Evolutionary conservation across 192 early-diverging fungal genomes (phyloP), one percentile per base, ranked within the genome.

Genomic region (Podila clonocystis): DNA sequence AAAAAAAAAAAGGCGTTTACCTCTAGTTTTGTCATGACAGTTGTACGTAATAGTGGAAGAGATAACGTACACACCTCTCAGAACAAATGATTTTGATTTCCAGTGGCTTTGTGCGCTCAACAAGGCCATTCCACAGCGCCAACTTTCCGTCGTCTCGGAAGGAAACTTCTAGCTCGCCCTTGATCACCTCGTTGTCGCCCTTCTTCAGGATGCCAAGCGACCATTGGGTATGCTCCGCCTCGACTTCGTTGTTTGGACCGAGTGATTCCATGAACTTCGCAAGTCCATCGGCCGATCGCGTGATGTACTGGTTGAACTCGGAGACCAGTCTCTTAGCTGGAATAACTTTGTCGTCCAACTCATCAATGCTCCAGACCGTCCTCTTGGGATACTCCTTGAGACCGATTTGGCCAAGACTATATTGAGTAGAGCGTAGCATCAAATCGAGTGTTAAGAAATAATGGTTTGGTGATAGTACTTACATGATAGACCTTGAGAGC

Each of bases 41-140:
- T 45, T 45, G 13, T 45, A 45, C 1, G 4, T 3, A 45, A 17
- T 15, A 15, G 11, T 12, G 1, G 3, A 13, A 13, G 1, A 12
- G 41, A 45, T 45, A 17, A 17, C 1, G 20, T 7, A 11, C 62
- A 9, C 30, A 72, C 70, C 49, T 63, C 26, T 80, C 77, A 15
- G 77, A 59, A 0, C 65, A 73, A 58, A 80, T 61, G 49, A 73
- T 58, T 12, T 66, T 68, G 22, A 80, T 68, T 26, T 73, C 68
- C 65, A 80, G 55, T 13, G 77, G 77, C 0, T 62, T 69, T 5
- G 41, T 60, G 45, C 58, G 62, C 36, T 80, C 61, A 0, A 69
- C 77, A 5, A 80, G 50, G 7, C 61, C 70, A 55, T 80, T 80
- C 77, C 77, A 80, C 26, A 80, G 63, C 13, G 66, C 70, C 19